A percentile compares a stretch with the other conserved stretches of the same genome.
Conservation (phyloP, 1,284 basidiomycete species). For the Rhizoctonia solani region DNA sequence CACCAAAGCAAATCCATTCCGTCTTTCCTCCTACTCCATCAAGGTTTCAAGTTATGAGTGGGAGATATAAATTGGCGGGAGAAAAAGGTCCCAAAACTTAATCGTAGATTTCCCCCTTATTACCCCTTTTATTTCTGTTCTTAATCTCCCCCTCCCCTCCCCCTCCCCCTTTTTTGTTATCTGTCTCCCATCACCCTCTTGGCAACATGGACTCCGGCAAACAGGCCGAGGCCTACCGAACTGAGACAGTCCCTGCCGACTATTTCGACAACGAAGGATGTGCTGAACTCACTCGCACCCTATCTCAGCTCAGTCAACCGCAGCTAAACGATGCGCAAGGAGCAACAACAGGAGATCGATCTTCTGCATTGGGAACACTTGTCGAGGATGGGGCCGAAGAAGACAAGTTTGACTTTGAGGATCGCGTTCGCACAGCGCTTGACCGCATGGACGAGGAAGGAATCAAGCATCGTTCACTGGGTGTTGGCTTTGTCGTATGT, state of each 20-base stretch:
- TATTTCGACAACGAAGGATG: constrained; percentile 7
- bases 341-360: too few relatives aligned
- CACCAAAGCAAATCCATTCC: too few relatives aligned
- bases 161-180: too few relatives aligned
- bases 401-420: constrained; percentile 19
- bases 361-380: not conserved
- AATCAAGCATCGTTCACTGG: not conserved
- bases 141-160: too few relatives aligned
- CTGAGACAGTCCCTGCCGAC: not conserved
- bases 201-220: not conserved
- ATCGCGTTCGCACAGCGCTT: not conserved
- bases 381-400: constrained; percentile 7
- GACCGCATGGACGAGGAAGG: not conserved
- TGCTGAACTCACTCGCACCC: not conserved
- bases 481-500: constrained; percentile 16
- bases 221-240: not conserved
- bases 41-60: too few relatives aligned
- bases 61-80: too few relatives aligned
- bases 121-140: too few relatives aligned
- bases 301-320: not conserved
- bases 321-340: not conserved
- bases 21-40: too few relatives aligned
- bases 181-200: too few relatives aligned
- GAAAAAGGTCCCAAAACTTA: too few relatives aligned
- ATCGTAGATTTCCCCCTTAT: too few relatives aligned